Percentiles rank a stretch among this genome's conserved stretches.
Evolutionary conservation across 2,329 filamentous ascomycete genomes (phyloP).

Genomic region (Aspergillus fructus): DNA sequence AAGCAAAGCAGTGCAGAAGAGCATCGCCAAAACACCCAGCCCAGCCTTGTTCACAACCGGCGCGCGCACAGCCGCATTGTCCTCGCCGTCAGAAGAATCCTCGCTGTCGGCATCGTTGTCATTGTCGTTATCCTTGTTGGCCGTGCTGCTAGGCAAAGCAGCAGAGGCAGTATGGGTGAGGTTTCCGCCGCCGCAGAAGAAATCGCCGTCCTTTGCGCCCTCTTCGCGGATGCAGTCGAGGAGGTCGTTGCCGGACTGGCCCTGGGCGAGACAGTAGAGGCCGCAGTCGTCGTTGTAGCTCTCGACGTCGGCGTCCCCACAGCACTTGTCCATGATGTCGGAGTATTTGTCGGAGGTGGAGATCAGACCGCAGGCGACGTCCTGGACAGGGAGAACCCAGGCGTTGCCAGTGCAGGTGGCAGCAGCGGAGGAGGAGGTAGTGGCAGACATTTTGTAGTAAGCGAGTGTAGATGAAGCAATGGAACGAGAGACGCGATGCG

Average conservation of each 20-base stretch:
- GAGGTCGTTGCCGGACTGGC: slow-evolving; percentile 38
- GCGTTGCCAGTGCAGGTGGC: slow-evolving; percentile 20
- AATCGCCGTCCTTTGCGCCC: slow-evolving; percentile 36
- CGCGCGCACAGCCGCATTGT: slow-evolving; percentile 13
- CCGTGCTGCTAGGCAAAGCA: slow-evolving; percentile 32
- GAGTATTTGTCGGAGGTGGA: slow-evolving; percentile 42
- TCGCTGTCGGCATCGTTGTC: slow-evolving; percentile 1
- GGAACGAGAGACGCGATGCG: background rate
- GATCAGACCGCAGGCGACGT: slow-evolving; percentile 47
- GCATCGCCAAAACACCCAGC: slow-evolving; percentile 30
- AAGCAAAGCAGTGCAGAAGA: slow-evolving; percentile 31
- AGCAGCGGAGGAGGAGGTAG: slow-evolving; percentile 23
- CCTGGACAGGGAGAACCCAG: slow-evolving; percentile 46
- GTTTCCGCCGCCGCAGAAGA: slow-evolving; percentile 48
- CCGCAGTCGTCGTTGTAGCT: slow-evolving; percentile 51
- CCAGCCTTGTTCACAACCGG: slow-evolving; percentile 29
- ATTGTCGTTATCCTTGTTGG: background rate
- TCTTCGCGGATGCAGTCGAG: slow-evolving; percentile 42
- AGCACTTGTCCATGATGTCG: slow-evolving; percentile 48
- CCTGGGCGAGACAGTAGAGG: slow-evolving; percentile 51
- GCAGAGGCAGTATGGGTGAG: slow-evolving; percentile 40
- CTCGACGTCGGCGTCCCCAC: slow-evolving; percentile 44
- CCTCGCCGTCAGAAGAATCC: background rate
- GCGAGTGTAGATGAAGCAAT: background rate
- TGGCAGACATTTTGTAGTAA: slow-evolving; percentile 21